Percentiles rank a stretch among this genome's conserved stretches.
phyloP scores from a whole-genome alignment of 495 filamentous ascomycete species.

The Podospora sp. region DNA sequence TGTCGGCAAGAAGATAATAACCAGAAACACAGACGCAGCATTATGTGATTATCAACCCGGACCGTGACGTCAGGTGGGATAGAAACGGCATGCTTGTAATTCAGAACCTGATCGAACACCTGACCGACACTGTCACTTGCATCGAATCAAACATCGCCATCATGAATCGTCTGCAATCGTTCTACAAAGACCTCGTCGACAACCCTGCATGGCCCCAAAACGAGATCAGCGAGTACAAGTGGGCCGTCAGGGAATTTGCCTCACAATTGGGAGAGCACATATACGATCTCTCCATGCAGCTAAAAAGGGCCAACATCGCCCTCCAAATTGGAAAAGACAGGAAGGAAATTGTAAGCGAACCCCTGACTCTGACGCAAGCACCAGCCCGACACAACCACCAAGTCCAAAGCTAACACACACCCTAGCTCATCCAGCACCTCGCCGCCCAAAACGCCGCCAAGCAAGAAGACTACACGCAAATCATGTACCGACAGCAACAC shows the following conservation, averaged over 20 bases:
- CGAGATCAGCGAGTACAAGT: not conserved
- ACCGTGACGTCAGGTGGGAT: not conserved
- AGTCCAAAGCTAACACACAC: not conserved
- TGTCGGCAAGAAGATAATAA: no score
- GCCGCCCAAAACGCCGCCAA: constrained; percentile 1
- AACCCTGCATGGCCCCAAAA: constrained; percentile 11
- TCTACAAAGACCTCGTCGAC: constrained; percentile 10
- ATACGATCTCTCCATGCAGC: constrained; percentile 4
- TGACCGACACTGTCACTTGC: constrained; percentile 10
- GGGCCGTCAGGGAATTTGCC: constrained; percentile 1
- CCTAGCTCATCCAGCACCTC: constrained; percentile 7
- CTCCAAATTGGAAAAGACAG: constrained; percentile 3
- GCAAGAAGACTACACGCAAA: constrained; percentile 1
- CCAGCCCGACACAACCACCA: not conserved
- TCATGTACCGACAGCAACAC: constrained; percentile 14
- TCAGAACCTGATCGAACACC: not conserved
- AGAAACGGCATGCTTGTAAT: not conserved
- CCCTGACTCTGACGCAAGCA: not conserved
- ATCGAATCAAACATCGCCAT: constrained; percentile 14
- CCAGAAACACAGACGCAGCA: not conserved
- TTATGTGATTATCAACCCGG: not conserved
- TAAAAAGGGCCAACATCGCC: constrained; percentile 3
- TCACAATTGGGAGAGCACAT: constrained; percentile 5
- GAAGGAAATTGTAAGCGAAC: constrained; percentile 7
- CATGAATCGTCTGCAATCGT: constrained; percentile 4